A percentile compares a stretch with the other conserved stretches of the same genome.
These are phyloP conservation scores for Camellia oleifera DNA, from an alignment of 179 eudicot genomes.

Conservation along the genomic window DNA sequence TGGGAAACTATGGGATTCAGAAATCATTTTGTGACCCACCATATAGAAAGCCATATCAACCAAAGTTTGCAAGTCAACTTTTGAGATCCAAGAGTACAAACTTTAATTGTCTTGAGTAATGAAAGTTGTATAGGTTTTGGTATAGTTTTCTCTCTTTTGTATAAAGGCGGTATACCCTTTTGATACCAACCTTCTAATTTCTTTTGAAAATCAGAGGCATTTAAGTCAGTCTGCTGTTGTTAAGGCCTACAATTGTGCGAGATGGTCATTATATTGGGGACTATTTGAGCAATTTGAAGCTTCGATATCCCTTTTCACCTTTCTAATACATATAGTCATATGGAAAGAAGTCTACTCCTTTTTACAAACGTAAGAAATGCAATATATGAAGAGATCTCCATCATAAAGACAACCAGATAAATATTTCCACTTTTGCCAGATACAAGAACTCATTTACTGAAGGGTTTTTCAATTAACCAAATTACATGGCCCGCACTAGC, in stretches of 20 bases:
- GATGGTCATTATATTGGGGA: not conserved
- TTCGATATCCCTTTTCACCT: not conserved
- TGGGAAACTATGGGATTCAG: not conserved
- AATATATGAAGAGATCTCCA: slow-evolving; percentile 2
- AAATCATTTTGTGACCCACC: not conserved
- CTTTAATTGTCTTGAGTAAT: too few relatives aligned
- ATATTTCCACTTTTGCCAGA: not conserved
- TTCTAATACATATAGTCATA: not conserved
- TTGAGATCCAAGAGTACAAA: not conserved
- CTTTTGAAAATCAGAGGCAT: not conserved
- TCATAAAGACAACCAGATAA: not conserved
- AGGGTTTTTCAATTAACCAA: too few relatives aligned
- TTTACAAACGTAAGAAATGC: not conserved
- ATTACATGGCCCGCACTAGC: not conserved
- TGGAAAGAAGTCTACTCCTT: not conserved
- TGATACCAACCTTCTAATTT: not conserved
- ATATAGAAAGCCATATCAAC: too few relatives aligned
- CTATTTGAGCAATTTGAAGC: not conserved
- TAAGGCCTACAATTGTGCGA: too few relatives aligned
- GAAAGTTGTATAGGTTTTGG: too few relatives aligned
- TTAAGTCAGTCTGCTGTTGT: too few relatives aligned
- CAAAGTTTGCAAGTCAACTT: not conserved
- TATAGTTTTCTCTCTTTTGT: too few relatives aligned
- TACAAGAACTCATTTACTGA: not conserved
- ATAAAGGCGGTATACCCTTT: too few relatives aligned